Percentiles rank a stretch among this genome's conserved stretches.
These are phyloP conservation scores for Penicillium maclennaniae DNA, from an alignment of 495 filamentous ascomycete genomes.

Conservation along the genomic window DNA sequence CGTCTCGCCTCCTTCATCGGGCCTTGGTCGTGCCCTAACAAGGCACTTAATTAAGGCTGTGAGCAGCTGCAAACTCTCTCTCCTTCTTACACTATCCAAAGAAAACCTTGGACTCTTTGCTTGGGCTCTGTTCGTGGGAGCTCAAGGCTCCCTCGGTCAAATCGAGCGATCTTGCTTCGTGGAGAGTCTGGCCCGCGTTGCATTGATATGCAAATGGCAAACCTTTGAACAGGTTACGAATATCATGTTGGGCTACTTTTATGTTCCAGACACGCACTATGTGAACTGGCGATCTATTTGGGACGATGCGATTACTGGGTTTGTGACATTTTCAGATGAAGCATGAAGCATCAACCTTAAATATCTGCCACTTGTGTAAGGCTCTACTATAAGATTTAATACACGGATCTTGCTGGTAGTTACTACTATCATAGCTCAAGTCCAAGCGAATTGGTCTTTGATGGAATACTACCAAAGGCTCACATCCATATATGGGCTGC, in stretches of 20 bases:
- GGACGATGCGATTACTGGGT: conserved; percentile 26
- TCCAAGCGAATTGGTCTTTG: background rate
- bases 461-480: background rate
- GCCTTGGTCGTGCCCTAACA: conserved; percentile 37
- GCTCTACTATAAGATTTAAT: background rate
- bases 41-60: conserved; percentile 23
- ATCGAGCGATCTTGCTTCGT: conserved; percentile 31
- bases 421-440: background rate
- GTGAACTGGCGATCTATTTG: conserved; percentile 27
- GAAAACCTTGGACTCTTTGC: conserved; percentile 24
- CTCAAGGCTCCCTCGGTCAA: conserved; percentile 28
- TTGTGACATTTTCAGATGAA: conserved; percentile 18
- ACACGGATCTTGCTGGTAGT: background rate
- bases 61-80: conserved; percentile 14
- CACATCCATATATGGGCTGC: background rate
- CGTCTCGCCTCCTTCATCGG: conserved; percentile 30
- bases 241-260: conserved; percentile 25
- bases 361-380: background rate
- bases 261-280: conserved; percentile 16
- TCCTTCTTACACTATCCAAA: conserved; percentile 17
- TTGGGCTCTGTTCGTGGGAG: conserved; percentile 34
- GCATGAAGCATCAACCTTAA: background rate
- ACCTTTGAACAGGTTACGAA: conserved; percentile 27
- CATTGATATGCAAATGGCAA: conserved; percentile 28
- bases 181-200: conserved; percentile 22